Conservation (phyloP, 805 yeast genomes). For the Saccharomycopsis malanga region DNA sequence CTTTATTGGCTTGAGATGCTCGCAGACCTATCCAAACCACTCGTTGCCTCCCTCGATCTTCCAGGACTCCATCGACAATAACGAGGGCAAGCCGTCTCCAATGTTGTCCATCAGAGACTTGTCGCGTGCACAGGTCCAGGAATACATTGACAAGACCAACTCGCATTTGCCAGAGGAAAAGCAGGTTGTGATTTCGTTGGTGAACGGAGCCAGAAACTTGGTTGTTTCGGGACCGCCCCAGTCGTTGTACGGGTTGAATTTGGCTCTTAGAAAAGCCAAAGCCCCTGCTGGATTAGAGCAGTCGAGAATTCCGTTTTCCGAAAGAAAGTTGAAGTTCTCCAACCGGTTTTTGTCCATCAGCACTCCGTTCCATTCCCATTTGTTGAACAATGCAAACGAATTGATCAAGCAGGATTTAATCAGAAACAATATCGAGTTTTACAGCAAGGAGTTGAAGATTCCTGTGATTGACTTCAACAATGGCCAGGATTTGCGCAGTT, state of each 20-base stretch:
- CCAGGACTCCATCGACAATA: slow-evolving; percentile 85
- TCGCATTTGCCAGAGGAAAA: slow-evolving; percentile 87
- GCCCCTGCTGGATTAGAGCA: slow-evolving; percentile 94
- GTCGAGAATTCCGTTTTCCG: slow-evolving; percentile 86
- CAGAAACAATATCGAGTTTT: slow-evolving; percentile 50
- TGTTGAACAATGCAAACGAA: slow-evolving; percentile 66
- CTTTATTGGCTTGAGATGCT: slow-evolving; percentile 89
- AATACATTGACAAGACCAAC: slow-evolving; percentile 78
- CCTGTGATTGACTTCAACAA: slow-evolving; percentile 89
- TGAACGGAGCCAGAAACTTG: slow-evolving; percentile 92
- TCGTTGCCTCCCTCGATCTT: slow-evolving; percentile 89
- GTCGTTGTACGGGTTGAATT: slow-evolving; percentile 90
- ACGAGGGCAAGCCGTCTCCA: slow-evolving; percentile 96
- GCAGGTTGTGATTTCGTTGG: slow-evolving; percentile 82
- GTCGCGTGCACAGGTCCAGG: slow-evolving; percentile 70
- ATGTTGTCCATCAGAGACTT: slow-evolving; percentile 94
- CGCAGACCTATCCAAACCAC: slow-evolving; percentile 85
- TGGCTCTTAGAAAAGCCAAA: slow-evolving; percentile 86
- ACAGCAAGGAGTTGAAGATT: slow-evolving; percentile 50
- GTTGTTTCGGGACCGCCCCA: slow-evolving; percentile 98
- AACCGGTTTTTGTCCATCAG: slow-evolving; percentile 92
- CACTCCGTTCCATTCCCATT: slow-evolving; percentile 94
- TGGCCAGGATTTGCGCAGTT: slow-evolving; percentile 69
- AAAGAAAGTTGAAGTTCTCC: slow-evolving; percentile 89
- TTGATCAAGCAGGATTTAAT: slow-evolving; percentile 60